These are phyloP conservation scores for Chrysoporthe cubensis DNA, from an alignment of 2,329 filamentous ascomycete genomes.

Conservation along the genomic window DNA sequence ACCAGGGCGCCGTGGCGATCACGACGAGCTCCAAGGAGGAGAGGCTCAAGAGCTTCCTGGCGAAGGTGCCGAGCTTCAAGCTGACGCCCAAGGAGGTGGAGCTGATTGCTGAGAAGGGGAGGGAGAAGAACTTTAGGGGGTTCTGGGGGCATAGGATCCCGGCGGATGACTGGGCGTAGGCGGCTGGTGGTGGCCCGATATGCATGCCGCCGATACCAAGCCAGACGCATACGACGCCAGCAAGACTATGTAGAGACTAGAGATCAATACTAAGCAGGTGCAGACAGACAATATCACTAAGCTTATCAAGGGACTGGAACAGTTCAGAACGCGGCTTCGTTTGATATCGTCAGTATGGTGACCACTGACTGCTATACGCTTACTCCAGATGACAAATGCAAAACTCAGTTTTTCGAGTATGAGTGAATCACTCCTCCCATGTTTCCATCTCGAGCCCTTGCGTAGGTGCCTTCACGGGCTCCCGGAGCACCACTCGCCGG, in stretches of 20 bases:
- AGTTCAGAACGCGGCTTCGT: not conserved
- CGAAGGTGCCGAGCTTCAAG: slow-evolving; percentile 58
- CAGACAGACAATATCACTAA: too few relatives aligned
- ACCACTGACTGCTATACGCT: too few relatives aligned
- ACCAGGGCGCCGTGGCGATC: slow-evolving; percentile 61
- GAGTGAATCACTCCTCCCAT: not conserved
- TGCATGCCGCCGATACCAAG: too few relatives aligned
- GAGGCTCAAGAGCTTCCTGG: slow-evolving; percentile 59
- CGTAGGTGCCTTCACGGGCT: not conserved
- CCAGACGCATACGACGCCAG: too few relatives aligned
- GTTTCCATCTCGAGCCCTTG: not conserved
- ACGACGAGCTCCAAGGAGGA: slow-evolving; percentile 64
- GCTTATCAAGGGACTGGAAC: not conserved
- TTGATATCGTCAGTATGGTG: too few relatives aligned
- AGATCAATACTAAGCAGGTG: too few relatives aligned
- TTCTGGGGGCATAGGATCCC: slow-evolving; percentile 62
- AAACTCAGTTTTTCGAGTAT: not conserved
- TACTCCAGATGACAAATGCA: not conserved
- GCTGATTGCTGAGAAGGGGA: slow-evolving; percentile 58
- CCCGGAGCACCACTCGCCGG: not conserved
- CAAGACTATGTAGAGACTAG: too few relatives aligned
- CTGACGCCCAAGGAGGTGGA: slow-evolving; percentile 62
- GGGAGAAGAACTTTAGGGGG: slow-evolving; percentile 62
- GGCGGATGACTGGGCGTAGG: slow-evolving; percentile 46
- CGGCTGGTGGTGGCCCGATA: too few relatives aligned